phyloP scores from a whole-genome alignment of 768 basidiomycete species.

The Lentinula detonsa region DNA sequence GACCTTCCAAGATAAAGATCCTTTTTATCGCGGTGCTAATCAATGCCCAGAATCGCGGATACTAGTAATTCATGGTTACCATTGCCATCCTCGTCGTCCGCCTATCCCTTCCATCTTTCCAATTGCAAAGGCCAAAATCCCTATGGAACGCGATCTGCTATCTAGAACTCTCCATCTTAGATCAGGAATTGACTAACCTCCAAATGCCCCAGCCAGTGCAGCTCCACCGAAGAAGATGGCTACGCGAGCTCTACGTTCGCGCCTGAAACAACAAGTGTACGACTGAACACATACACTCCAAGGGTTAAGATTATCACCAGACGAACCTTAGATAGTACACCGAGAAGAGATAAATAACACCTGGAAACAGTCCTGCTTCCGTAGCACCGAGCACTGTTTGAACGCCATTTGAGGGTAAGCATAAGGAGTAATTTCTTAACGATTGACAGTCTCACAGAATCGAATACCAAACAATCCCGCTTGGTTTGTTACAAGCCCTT shows the following conservation, averaged over 20 bases:
- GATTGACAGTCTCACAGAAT: constrained; percentile 36
- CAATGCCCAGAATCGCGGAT: background rate
- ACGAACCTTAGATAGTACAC: constrained; percentile 47
- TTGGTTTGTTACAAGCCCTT: constrained; percentile 50
- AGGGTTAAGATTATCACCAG: background rate
- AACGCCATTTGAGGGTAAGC: background rate
- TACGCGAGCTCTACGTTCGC: constrained; percentile 55
- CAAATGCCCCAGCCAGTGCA: constrained; percentile 59
- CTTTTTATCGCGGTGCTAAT: constrained; percentile 22
- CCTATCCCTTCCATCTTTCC: constrained; percentile 57
- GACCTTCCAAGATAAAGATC: constrained; percentile 54
- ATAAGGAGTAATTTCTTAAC: background rate
- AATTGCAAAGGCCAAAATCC: constrained; percentile 52
- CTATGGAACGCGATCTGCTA: constrained; percentile 18
- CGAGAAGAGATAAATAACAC: constrained; percentile 32
- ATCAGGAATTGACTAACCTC: constrained; percentile 24
- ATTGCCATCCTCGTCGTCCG: constrained; percentile 57
- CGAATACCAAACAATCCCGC: constrained; percentile 50
- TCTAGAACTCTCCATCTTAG: constrained; percentile 6
- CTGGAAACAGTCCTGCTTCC: constrained; percentile 57
- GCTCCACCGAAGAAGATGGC: constrained; percentile 60
- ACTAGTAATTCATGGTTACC: constrained; percentile 23
- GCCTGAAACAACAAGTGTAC: constrained; percentile 25
- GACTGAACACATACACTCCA: background rate
- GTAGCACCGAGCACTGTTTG: constrained; percentile 38